Base-by-base conservation (phyloP, 202 grass and related monocot species). In the Musa balbisiana region DNA sequence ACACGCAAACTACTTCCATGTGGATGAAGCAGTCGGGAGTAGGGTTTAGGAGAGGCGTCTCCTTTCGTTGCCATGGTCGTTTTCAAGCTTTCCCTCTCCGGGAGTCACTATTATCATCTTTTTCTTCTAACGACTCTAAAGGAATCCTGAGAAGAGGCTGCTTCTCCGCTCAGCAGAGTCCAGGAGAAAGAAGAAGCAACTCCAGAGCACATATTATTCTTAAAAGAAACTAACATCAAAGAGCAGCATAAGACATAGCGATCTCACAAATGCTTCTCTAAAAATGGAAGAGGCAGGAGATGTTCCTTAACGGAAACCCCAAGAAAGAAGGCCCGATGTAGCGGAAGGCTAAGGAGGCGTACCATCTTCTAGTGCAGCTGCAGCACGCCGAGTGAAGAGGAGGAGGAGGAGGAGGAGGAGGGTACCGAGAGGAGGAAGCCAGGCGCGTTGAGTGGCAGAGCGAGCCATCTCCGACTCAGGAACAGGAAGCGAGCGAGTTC, bases 331-430 rank as follows among this genome's bases (percentile, higher is more conserved):
- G 33, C 33, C 33, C 33, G 4, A 1, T 8, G 33, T 43, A 43
- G 33, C 33, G 33, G 9, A 8, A 8, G n/a, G 55, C 50, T 73
- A 58, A 22, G 55, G 10, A 67, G 55, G 20, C 84, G 33, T 81
- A 99, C 95, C 95, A 71, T 99, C 95, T 85, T 95, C 89, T 71
- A 95, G 74, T 29, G 85, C 83, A 13, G 87, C 79, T 1, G 79
- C 84, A 60, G 75, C 83, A 49, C 71, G 76, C n/a, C 52, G 80
- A 5, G 83, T 24, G 1, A 62, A 70, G 9, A 83, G 77, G 58
- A 53, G 69, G 10, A 91, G 73, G 33, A 91, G 73, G 33, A 96
- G 78, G 55, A 85, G 52, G 23, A 79, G 52, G 72, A 85, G 17
- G 79, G 62, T 63, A 4, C 8, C 17, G 60, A 53, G 74, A 22